Conservation (phyloP, 208 protist species). For the Trypanosoma rangeli region DNA sequence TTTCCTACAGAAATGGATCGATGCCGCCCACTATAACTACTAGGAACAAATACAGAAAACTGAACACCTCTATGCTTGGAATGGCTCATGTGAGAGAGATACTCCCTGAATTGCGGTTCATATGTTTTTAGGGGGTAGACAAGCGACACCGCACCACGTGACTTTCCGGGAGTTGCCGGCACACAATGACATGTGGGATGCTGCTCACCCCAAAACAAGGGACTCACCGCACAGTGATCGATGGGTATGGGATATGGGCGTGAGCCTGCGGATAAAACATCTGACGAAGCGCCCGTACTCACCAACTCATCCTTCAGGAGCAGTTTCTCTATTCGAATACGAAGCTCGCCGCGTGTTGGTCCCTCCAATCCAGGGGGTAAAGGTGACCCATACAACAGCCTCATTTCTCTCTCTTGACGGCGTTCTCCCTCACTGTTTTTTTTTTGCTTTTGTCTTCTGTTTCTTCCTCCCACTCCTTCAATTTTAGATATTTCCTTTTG, state of each 20-base stretch:
- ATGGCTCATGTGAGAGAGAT: slow-evolving; percentile 60
- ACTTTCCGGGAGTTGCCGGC: slow-evolving; percentile 61
- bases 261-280: slow-evolving; percentile 19
- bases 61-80: slow-evolving; percentile 63
- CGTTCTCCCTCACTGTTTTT: slow-evolving; percentile 1
- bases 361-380: slow-evolving; percentile 68
- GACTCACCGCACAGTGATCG: slow-evolving; percentile 75
- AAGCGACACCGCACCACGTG: slow-evolving; percentile 48
- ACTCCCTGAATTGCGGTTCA: slow-evolving; percentile 50
- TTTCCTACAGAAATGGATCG: slow-evolving; percentile 58
- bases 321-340: slow-evolving; percentile 79
- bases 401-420: slow-evolving; percentile 2
- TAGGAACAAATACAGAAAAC: slow-evolving; percentile 76
- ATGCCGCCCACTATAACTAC: slow-evolving; percentile 74
- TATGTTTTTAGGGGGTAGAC: slow-evolving; percentile 80
- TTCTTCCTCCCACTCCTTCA: slow-evolving; percentile 3
- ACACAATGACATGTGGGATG: slow-evolving; percentile 55
- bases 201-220: slow-evolving; percentile 80
- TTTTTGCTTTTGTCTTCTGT: slow-evolving; percentile 17
- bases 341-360: slow-evolving; percentile 76
- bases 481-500: slow-evolving; percentile 5
- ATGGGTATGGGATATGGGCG: slow-evolving; percentile 70
- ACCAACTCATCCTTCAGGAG: slow-evolving; percentile 70
- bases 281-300: slow-evolving; percentile 17
- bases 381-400: slow-evolving; percentile 62